Percentiles rank a stretch among this genome's conserved stretches.
These are phyloP conservation scores for Phialophora verrucosa DNA, from an alignment of 2,329 filamentous ascomycete species.

Conservation along the genomic window DNA sequence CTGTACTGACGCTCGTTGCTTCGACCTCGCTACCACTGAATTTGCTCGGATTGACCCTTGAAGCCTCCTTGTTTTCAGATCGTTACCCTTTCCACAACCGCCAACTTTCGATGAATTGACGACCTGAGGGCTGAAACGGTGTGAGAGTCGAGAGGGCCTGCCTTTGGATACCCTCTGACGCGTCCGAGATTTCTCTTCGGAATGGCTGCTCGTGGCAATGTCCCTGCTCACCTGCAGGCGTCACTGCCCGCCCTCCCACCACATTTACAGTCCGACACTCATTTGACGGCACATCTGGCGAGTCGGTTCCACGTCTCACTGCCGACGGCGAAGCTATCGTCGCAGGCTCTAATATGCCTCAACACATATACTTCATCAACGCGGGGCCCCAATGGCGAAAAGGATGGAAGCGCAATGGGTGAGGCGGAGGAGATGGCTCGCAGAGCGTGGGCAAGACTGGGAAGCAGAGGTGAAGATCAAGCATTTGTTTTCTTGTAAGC, in stretches of 20 bases:
- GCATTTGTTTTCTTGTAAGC: slow-evolving; percentile 89
- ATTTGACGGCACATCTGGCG: slow-evolving; percentile 58
- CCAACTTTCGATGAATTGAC: slow-evolving; percentile 21
- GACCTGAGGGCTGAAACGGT: neutral
- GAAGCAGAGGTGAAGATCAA: slow-evolving; percentile 90
- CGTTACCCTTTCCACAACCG: neutral
- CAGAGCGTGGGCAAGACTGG: slow-evolving; percentile 82
- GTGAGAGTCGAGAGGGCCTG: slow-evolving; percentile 11
- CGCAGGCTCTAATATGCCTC: slow-evolving; percentile 86
- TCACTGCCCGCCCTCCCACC: slow-evolving; percentile 87
- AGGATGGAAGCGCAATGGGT: slow-evolving; percentile 88
- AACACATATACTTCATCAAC: slow-evolving; percentile 93
- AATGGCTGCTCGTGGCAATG: slow-evolving; percentile 52
- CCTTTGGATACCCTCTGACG: slow-evolving; percentile 3
- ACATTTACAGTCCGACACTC: slow-evolving; percentile 62
- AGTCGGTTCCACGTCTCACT: slow-evolving; percentile 82
- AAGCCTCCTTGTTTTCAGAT: neutral
- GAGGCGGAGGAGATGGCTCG: slow-evolving; percentile 91
- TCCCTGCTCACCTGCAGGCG: slow-evolving; percentile 72
- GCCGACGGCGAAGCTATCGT: slow-evolving; percentile 86
- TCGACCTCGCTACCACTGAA: neutral
- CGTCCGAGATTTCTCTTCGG: slow-evolving; percentile 24
- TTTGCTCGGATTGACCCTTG: neutral
- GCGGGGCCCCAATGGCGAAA: slow-evolving; percentile 86
- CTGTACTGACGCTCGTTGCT: slow-evolving; percentile 18